Evolutionary conservation across 1,139 yeast genomes (phyloP), one percentile per base, ranked within the genome.

Genomic region (Debaryomyces coudertii): DNA sequence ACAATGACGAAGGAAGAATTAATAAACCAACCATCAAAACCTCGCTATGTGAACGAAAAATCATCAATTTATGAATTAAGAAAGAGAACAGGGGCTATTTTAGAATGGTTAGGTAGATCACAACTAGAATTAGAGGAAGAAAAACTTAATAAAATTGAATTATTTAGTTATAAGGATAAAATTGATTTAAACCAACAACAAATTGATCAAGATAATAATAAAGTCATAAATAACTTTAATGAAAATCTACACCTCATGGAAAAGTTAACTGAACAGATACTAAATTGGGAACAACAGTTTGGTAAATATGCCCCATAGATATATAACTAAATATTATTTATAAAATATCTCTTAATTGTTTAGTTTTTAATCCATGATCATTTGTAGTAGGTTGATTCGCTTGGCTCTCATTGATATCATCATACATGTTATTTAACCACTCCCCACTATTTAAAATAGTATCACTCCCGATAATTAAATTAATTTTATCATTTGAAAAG

Each of bases 41-140:
- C 98, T 11, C 78, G 96, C 44, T 74, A 82, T 46, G 97, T 96
- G 6, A 85, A 85, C 48, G 82, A 85, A 9, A 79, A 88, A 46
- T 80, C 89, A 2, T 78, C 90, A 2, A 68, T 90, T 48, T 79
- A 80, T 53, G 99, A 92, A 61, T 83, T 92, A 83, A 81, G 92
- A 46, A 85, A 90, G 59, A 77, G 99, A 47, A 88, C 90, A 1
- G 87, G 92, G 4, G 95, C 97, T 2, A 90, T 93, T 15, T 71
- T 92, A 57, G 98, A 93, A 67, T 93, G 92, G 77, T 77, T 92
- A 25, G 90, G 90, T 7, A 75, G 96, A 41, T 86, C 95, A 2
- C 96, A 90, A 62, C 65, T 83, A 47, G 97, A 93, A 59, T 69
- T 90, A 50, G 85, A 83, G 37, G 81, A 79, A 43, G 97, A 90